phyloP scores from a whole-genome alignment of 495 filamentous ascomycete species.

The Penicillium manginii region DNA sequence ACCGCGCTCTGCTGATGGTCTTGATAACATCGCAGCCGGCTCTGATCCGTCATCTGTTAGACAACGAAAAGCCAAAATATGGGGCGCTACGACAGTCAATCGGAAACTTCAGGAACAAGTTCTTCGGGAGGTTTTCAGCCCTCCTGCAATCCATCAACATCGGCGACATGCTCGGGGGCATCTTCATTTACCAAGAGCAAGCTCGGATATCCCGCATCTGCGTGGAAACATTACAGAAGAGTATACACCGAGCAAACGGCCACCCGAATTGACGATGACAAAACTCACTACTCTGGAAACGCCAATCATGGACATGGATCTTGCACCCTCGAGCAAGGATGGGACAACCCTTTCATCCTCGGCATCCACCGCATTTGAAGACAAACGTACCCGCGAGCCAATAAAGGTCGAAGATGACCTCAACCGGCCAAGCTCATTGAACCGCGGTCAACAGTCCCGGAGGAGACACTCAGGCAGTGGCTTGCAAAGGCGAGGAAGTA shows the following conservation, averaged over 20 bases:
- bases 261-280: slow-evolving; percentile 13
- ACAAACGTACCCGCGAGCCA: slow-evolving; percentile 39
- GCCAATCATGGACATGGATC: slow-evolving; percentile 42
- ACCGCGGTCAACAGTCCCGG: slow-evolving; percentile 36
- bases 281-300: slow-evolving; percentile 24
- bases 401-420: slow-evolving; percentile 34
- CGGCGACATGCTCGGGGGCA: slow-evolving; percentile 65
- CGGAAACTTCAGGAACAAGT: slow-evolving; percentile 87
- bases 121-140: slow-evolving; percentile 89
- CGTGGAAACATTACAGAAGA: slow-evolving; percentile 41
- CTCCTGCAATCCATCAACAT: slow-evolving; percentile 74
- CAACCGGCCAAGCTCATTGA: slow-evolving; percentile 39
- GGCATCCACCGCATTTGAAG: slow-evolving; percentile 46
- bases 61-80: slow-evolving; percentile 60
- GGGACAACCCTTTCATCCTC: slow-evolving; percentile 45
- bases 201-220: slow-evolving; percentile 39
- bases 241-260: slow-evolving; percentile 30
- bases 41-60: slow-evolving; percentile 37
- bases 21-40: slow-evolving; percentile 17
- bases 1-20: slow-evolving; percentile 23
- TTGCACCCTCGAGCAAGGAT: slow-evolving; percentile 27
- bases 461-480: slow-evolving; percentile 82
- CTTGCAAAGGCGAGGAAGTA: slow-evolving; percentile 67
- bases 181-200: slow-evolving; percentile 53
- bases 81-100: slow-evolving; percentile 96